These are phyloP conservation scores for Phytophthora vignae DNA, from an alignment of 352 stramenopile species.

Conservation along the genomic window DNA sequence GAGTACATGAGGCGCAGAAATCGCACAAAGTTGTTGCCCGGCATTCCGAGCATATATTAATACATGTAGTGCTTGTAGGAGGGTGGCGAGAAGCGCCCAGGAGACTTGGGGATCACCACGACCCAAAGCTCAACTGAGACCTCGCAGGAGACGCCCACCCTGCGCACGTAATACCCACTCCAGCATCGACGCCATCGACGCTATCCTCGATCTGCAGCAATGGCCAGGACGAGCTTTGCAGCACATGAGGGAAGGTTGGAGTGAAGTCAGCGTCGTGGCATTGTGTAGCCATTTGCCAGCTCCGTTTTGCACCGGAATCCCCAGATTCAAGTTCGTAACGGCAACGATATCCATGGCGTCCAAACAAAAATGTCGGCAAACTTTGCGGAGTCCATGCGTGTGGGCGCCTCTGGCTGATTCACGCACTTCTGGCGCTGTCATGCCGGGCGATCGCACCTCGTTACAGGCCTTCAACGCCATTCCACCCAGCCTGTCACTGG, in stretches of 20 bases:
- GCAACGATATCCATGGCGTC: neutral
- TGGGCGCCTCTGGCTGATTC: neutral
- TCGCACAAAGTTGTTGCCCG: too few species aligned
- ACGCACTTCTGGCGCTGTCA: neutral
- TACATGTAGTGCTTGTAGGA: too few species aligned
- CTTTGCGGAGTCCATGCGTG: neutral
- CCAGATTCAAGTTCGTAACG: constrained; percentile 27
- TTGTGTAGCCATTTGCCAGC: constrained; percentile 25
- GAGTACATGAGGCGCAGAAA: too few species aligned
- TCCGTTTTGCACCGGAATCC: constrained; percentile 26
- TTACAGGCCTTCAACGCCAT: neutral
- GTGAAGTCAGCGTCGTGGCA: constrained; percentile 17
- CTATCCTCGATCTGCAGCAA: constrained; percentile 13
- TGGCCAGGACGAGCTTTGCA: constrained; percentile 8
- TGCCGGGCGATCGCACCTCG: neutral
- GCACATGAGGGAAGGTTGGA: neutral
- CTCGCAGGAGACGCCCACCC: neutral
- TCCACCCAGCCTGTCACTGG: constrained; percentile 13
- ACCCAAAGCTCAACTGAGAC: neutral
- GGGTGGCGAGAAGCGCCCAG: too few species aligned
- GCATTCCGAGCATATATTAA: too few species aligned
- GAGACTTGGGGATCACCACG: too few species aligned
- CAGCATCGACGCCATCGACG: neutral
- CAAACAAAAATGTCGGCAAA: neutral
- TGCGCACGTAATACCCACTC: neutral